Conservation (phyloP, 352 stramenopile species). For the Pythium grandisporangium region DNA sequence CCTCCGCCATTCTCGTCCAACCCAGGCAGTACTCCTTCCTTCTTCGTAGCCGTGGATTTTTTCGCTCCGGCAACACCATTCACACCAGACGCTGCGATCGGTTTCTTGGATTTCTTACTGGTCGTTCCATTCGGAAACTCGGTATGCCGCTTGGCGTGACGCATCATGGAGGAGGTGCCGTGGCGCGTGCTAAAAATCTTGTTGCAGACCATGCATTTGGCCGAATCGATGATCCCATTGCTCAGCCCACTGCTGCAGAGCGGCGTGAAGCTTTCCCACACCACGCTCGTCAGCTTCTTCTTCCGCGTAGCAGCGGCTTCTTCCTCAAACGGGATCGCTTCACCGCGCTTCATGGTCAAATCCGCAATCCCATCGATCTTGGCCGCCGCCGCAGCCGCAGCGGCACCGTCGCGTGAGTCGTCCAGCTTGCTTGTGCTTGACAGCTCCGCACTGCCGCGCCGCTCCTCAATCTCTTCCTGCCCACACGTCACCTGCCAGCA, state of each 20-base stretch:
- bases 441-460: no score
- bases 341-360: slow-evolving; percentile 36
- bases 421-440: slow-evolving; percentile 16
- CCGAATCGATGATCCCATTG: slow-evolving; percentile 61
- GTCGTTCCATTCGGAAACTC: slow-evolving; percentile 49
- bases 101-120: slow-evolving; percentile 51
- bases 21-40: slow-evolving; percentile 22
- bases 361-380: slow-evolving; percentile 32
- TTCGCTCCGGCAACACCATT: slow-evolving; percentile 31
- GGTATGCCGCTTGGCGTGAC: slow-evolving; percentile 66
- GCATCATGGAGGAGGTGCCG: slow-evolving; percentile 79
- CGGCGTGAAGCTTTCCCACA: slow-evolving; percentile 78
- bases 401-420: slow-evolving; percentile 7
- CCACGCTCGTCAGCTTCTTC: slow-evolving; percentile 77
- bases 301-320: slow-evolving; percentile 39
- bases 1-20: slow-evolving; percentile 60
- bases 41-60: slow-evolving; percentile 35
- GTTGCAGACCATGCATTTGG: slow-evolving; percentile 63
- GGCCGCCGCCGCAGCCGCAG: no score
- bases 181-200: slow-evolving; percentile 78
- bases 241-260: slow-evolving; percentile 50
- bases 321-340: slow-evolving; percentile 58
- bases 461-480: not conserved
- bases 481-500: no score
- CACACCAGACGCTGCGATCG: slow-evolving; percentile 2